These are phyloP conservation scores for Nyctanthes arbortristis DNA, from an alignment of 257 asterid genomes.

Conservation along the genomic window DNA sequence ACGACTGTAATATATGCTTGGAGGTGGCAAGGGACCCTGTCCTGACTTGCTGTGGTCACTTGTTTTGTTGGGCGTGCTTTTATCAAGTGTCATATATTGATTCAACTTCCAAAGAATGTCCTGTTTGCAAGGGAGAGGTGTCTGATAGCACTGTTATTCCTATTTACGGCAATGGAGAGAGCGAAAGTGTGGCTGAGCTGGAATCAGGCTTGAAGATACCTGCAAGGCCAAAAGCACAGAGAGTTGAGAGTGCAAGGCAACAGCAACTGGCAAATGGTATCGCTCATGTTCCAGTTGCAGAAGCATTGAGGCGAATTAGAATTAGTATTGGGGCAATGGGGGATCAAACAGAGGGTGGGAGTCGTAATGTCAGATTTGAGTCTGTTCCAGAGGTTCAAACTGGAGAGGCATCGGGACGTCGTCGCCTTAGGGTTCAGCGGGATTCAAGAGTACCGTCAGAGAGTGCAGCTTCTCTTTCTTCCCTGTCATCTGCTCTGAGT, in stretches of 20 bases:
- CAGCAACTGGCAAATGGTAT: slow-evolving; percentile 37
- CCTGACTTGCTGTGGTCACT: slow-evolving; percentile 58
- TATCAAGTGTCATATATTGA: slow-evolving; percentile 46
- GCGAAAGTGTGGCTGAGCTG: slow-evolving; percentile 24
- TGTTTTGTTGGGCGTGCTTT: slow-evolving; percentile 66
- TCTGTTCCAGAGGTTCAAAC: slow-evolving; percentile 35
- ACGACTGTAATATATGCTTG: slow-evolving; percentile 49
- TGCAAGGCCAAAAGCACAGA: slow-evolving; percentile 56
- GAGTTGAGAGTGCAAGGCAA: slow-evolving; percentile 55
- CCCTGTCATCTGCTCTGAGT: slow-evolving; percentile 70
- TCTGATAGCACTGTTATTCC: slow-evolving; percentile 45
- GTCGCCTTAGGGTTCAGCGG: slow-evolving; percentile 52
- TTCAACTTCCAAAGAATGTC: slow-evolving; percentile 53
- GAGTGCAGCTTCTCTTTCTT: slow-evolving; percentile 72
- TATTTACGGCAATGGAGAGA: slow-evolving; percentile 48
- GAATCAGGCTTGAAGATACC: slow-evolving; percentile 43
- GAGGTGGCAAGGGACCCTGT: slow-evolving; percentile 48
- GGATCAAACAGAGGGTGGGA: slow-evolving; percentile 31
- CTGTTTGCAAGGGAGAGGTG: slow-evolving; percentile 60
- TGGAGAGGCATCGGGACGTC: slow-evolving; percentile 35
- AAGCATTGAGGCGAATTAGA: slow-evolving; percentile 56
- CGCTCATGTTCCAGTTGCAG: slow-evolving; percentile 51
- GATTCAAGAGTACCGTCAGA: slow-evolving; percentile 71
- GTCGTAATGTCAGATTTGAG: slow-evolving; percentile 22
- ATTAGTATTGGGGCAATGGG: slow-evolving; percentile 44